Conservation (phyloP, 805 yeast genomes). For the Ogataea methanolica region DNA sequence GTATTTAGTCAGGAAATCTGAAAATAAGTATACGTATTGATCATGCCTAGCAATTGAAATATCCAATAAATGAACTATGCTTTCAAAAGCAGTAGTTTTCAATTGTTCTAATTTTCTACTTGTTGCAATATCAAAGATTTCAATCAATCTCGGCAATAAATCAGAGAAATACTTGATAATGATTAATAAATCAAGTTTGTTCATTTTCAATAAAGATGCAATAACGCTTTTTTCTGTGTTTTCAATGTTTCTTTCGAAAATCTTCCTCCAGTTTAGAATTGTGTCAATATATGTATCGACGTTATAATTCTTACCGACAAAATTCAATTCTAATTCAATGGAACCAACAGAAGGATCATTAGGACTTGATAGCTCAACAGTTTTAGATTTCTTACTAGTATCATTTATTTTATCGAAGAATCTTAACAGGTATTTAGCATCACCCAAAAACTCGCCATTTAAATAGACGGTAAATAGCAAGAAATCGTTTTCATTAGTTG, state of each 20-base stretch:
- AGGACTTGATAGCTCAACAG: constrained; percentile 37
- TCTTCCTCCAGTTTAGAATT: constrained; percentile 48
- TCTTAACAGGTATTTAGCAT: constrained; percentile 43
- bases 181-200: constrained; percentile 48
- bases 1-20: constrained; percentile 39
- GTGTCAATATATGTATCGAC: constrained; percentile 50
- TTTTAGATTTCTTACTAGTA: constrained; percentile 39
- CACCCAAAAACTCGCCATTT: constrained; percentile 61
- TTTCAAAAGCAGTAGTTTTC: constrained; percentile 39
- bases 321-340: constrained; percentile 53
- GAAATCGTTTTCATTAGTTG: constrained; percentile 45
- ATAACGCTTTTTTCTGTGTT: constrained; percentile 40
- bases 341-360: constrained; percentile 39
- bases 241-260: constrained; percentile 38
- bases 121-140: constrained; percentile 27
- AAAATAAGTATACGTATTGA: constrained; percentile 54
- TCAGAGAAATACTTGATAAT: constrained; percentile 60
- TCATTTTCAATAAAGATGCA: constrained; percentile 43
- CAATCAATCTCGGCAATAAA: constrained; percentile 37
- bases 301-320: constrained; percentile 65
- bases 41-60: constrained; percentile 62
- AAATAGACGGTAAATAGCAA: constrained; percentile 52
- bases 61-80: constrained; percentile 58
- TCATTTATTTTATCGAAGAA: constrained; percentile 24
- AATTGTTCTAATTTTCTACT: constrained; percentile 21